Conservation (phyloP, 2,329 filamentous ascomycete species). For the Canariomyces notabilis region DNA sequence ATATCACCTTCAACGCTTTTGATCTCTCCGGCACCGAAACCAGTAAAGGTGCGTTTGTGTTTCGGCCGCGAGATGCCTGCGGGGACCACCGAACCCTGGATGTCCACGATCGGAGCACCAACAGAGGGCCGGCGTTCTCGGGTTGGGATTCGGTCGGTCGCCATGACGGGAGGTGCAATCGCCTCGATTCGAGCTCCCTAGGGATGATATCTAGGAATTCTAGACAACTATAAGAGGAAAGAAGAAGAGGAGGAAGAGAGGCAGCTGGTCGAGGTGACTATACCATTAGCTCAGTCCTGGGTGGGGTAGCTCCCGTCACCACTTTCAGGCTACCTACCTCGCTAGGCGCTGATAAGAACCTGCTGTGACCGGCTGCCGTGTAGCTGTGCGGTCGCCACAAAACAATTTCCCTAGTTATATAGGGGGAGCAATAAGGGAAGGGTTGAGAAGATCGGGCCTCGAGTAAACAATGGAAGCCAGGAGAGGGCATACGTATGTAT, state of each 20-base stretch:
- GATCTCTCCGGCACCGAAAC: conserved; percentile 85
- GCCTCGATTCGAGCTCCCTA: background rate
- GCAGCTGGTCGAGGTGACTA: background rate
- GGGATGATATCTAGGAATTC: background rate
- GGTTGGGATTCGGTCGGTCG: conserved; percentile 35
- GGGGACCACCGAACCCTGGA: conserved; percentile 80
- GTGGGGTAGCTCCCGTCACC: conserved; percentile 1
- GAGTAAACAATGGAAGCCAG: no score
- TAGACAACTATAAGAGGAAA: background rate
- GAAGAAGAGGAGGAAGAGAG: background rate
- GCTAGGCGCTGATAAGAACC: conserved; percentile 5
- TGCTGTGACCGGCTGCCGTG: no score
- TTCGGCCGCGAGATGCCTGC: conserved; percentile 83
- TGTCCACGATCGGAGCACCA: conserved; percentile 77
- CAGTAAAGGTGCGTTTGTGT: conserved; percentile 95
- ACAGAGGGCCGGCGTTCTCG: conserved; percentile 78
- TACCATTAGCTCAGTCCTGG: background rate
- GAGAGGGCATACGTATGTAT: no score
- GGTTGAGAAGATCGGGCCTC: no score
- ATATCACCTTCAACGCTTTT: conserved; percentile 82
- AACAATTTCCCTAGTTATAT: no score
- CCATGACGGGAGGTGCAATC: background rate
- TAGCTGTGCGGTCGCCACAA: no score
- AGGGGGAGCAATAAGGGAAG: no score
- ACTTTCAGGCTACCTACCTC: background rate